Base-by-base conservation (phyloP, 148 eudicot species). In the Pharnaceum exiguum region DNA sequence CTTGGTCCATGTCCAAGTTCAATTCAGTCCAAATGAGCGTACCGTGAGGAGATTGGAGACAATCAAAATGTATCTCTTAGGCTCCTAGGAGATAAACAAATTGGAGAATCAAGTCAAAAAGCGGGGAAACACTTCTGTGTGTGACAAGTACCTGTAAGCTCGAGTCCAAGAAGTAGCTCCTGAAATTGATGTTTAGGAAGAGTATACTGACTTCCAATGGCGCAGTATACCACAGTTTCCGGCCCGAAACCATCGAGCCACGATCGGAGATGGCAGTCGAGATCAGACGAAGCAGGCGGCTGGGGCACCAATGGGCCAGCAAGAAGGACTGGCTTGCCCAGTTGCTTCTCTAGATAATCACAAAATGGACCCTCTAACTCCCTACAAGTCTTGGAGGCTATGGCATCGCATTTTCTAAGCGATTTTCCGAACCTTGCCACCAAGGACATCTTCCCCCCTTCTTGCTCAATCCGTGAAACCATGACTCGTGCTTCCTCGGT, bases 131-230 rank as follows among this genome's bases (percentile, higher is more conserved):
- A n/a, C n/a, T n/a, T n/a, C n/a, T n/a, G n/a, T n/a, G n/a, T n/a
- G n/a, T n/a, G n/a, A n/a, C n/a, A n/a, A n/a, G n/a, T n/a, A n/a
- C 74, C 71, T 1, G 77, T 71, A 3, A 75, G 59, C 68, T 79
- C 79, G 7, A 79, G 57, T 4, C 80, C 83, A 52, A 69, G 53
- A 2, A 72, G 22, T 10, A 79, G 44, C 36, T 75, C 80, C 35
- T 58, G 66, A 42, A 79, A 68, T 40, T 71, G 75, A 5, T 71
- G 59, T 15, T 26, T 44, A 8, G 7, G 10, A 0, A 78, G 55
- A 7, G 36, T 18, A 26, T 65, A 57, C 30, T 79, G 68, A 37
- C 83, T 79, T n/a, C 80, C 83, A 30, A 79, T 58, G 4, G 75
- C 56, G 38, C n/a, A n/a, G n/a, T n/a, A 79, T 25, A 75, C 62